Evolutionary conservation across 208 protist genomes (phyloP).

Genomic region (Trypanosoma congolense): DNA sequence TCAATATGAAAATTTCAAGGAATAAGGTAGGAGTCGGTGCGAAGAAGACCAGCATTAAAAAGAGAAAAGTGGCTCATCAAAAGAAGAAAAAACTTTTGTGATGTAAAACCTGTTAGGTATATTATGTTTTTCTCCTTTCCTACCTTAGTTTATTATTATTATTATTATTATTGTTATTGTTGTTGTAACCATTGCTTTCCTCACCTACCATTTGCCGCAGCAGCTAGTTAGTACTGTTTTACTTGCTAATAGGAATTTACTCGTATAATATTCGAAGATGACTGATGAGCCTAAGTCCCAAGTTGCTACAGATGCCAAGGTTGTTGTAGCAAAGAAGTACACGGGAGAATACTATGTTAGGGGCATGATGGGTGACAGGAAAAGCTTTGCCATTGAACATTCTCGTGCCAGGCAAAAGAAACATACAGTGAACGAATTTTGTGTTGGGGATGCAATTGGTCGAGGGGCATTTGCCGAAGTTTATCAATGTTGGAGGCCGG

Average conservation of each 20-base stretch:
- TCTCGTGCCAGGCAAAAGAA: constrained; percentile 47
- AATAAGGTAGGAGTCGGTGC: constrained; percentile 6
- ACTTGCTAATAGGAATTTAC: too few species aligned
- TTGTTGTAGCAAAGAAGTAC: constrained; percentile 33
- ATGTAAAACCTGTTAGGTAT: too few species aligned
- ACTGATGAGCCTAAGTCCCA: constrained; percentile 16
- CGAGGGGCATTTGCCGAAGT: constrained; percentile 93
- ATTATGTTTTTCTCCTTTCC: too few species aligned
- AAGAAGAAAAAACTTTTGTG: constrained; percentile 25
- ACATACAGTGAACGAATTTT: constrained; percentile 76
- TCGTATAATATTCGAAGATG: too few species aligned
- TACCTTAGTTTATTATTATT: too few species aligned
- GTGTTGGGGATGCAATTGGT: constrained; percentile 84
- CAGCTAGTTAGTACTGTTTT: too few species aligned
- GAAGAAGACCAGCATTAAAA: neutral
- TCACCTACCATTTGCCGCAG: too few species aligned
- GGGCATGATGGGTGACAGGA: constrained; percentile 23
- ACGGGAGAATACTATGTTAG: constrained; percentile 33
- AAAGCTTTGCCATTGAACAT: constrained; percentile 35
- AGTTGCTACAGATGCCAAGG: constrained; percentile 23
- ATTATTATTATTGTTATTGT: too few species aligned
- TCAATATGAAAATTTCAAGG: constrained; percentile 35
- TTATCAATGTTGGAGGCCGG: constrained; percentile 44
- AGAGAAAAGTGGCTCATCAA: constrained; percentile 12
- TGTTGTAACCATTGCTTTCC: too few species aligned